These are phyloP conservation scores for Candida endomychidarum DNA, from an alignment of 805 yeast genomes.

Conservation along the genomic window DNA sequence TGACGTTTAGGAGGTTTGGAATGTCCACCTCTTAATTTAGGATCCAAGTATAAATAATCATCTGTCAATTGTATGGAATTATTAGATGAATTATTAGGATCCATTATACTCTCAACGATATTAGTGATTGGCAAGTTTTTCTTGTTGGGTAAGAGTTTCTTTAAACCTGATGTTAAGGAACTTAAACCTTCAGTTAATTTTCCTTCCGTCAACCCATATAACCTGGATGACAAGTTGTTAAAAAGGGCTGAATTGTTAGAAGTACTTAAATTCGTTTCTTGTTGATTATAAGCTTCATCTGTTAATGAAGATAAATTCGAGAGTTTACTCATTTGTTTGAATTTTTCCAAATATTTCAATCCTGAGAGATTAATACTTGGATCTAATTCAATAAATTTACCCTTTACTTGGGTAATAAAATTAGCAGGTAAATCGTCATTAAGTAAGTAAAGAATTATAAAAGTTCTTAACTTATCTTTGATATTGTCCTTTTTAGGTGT, in stretches of 20 bases:
- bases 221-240: conserved; percentile 69
- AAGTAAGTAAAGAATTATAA: conserved; percentile 68
- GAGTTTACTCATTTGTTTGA: conserved; percentile 56
- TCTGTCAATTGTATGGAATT: conserved; percentile 75
- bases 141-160: conserved; percentile 83
- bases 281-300: conserved; percentile 13
- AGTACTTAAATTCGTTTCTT: conserved; percentile 20
- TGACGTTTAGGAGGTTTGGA: conserved; percentile 86
- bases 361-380: conserved; percentile 57
- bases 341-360: conserved; percentile 70
- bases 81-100: conserved; percentile 65
- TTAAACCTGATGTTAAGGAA: conserved; percentile 82
- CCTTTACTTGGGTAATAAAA: conserved; percentile 56
- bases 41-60: conserved; percentile 88
- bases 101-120: conserved; percentile 88
- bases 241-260: conserved; percentile 56
- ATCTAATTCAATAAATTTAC: conserved; percentile 52
- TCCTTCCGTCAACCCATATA: conserved; percentile 83
- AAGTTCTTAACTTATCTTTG: conserved; percentile 84
- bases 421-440: conserved; percentile 45
- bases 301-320: conserved; percentile 20
- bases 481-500: conserved; percentile 53
- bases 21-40: conserved; percentile 86
- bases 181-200: conserved; percentile 87
- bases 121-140: conserved; percentile 86